Percentiles rank a stretch among this genome's conserved stretches.
phyloP scores from a whole-genome alignment of 2,329 filamentous ascomycete species.

The Chlorencoelia australis region DNA sequence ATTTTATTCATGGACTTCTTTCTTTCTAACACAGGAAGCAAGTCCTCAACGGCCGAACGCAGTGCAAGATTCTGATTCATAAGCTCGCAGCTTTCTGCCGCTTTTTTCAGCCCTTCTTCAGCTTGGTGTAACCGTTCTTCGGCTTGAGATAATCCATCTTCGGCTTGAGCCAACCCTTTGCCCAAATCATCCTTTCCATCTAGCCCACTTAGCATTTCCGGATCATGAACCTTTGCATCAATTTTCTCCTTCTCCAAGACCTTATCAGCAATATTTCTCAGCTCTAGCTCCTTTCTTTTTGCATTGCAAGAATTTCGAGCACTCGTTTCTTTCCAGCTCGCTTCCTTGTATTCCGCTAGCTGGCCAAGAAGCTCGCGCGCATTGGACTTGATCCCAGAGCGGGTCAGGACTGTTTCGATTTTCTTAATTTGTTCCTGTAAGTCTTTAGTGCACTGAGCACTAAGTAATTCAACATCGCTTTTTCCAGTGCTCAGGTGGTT shows the following conservation, averaged over 20 bases:
- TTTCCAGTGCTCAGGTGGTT: constrained; percentile 3
- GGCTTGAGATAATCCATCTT: neutral
- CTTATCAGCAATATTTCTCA: neutral
- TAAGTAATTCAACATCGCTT: constrained; percentile 7
- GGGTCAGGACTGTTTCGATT: constrained; percentile 1
- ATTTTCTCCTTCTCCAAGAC: constrained; percentile 1
- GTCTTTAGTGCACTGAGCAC: constrained; percentile 8
- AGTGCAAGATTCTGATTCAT: constrained; percentile 1
- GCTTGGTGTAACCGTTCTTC: neutral
- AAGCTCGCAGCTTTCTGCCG: neutral
- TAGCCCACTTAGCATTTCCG: neutral
- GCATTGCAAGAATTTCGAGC: neutral
- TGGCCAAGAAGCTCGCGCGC: constrained; percentile 4
- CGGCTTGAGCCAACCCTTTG: neutral
- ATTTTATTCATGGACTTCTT: constrained; percentile 26
- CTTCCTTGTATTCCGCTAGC: constrained; percentile 4
- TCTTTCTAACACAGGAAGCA: constrained; percentile 8
- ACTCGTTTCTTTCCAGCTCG: neutral
- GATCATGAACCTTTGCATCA: constrained; percentile 1
- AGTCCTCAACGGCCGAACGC: constrained; percentile 3
- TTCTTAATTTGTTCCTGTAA: constrained; percentile 6
- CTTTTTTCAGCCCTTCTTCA: constrained; percentile 1
- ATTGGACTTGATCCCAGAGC: neutral
- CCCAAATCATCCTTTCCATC: neutral
- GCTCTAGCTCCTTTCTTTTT: constrained; percentile 3